Evolutionary conservation across 2,329 filamentous ascomycete species (phyloP).

Genomic region (Xylariaceae sp.): DNA sequence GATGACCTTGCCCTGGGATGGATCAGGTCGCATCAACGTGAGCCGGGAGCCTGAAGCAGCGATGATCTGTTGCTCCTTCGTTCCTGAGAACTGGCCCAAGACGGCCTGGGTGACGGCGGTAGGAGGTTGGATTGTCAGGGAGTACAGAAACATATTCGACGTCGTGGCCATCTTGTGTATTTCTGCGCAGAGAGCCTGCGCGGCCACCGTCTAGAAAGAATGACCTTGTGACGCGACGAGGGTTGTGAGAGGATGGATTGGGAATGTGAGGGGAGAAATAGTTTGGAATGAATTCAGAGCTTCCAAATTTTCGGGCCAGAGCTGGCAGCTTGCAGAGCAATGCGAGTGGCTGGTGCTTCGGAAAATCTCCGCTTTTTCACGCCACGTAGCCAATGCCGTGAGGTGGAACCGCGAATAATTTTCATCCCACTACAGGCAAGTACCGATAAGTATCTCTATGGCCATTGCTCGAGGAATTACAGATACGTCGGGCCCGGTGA

Average conservation of each 20-base stretch:
- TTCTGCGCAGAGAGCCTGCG: constrained; percentile 32
- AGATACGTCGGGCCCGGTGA: background rate
- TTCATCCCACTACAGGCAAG: background rate
- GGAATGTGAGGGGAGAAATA: background rate
- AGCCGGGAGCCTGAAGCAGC: constrained; percentile 88
- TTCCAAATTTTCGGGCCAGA: constrained; percentile 22
- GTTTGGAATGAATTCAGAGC: constrained; percentile 7
- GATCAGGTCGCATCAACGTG: constrained; percentile 79
- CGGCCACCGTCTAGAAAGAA: constrained; percentile 23
- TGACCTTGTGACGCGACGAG: constrained; percentile 8
- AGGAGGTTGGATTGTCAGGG: constrained; percentile 88
- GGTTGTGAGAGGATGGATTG: background rate
- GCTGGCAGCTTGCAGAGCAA: constrained; percentile 3
- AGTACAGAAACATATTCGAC: constrained; percentile 98
- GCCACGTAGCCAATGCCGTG: background rate
- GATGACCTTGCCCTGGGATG: constrained; percentile 76
- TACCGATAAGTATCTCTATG: no score
- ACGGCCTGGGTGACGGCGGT: constrained; percentile 86
- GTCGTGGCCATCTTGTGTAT: constrained; percentile 78
- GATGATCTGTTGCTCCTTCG: constrained; percentile 96
- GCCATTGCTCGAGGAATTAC: background rate
- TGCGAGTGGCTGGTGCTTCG: constrained; percentile 13
- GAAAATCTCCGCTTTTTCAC: background rate
- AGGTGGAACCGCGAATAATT: background rate
- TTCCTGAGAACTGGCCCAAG: constrained; percentile 90